phyloP scores from a whole-genome alignment of 257 asterid genomes.

The Cinchona pubescens region DNA sequence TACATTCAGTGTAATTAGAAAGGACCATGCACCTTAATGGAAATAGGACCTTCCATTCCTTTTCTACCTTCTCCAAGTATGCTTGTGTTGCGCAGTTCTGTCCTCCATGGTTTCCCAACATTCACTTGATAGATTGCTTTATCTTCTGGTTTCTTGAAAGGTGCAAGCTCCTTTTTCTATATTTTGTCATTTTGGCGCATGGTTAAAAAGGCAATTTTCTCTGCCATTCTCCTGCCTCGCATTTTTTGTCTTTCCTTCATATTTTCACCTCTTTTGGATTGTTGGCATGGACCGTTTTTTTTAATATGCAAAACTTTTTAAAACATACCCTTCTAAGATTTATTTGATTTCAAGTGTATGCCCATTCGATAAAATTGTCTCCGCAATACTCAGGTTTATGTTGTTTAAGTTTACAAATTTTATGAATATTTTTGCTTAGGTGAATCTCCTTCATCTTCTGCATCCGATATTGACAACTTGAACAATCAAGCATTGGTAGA shows the following conservation, averaged over 20 bases:
- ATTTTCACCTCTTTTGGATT: not conserved
- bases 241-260: not conserved
- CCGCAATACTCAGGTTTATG: not conserved
- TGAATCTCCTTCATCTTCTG: conserved; percentile 96
- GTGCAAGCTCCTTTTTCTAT: not conserved
- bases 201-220: not conserved
- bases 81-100: not conserved
- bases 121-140: not conserved
- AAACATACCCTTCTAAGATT: not conserved
- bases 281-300: not conserved
- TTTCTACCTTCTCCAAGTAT: too few relatives aligned
- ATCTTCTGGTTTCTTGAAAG: conserved; percentile 7
- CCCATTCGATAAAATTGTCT: not conserved
- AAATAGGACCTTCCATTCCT: not conserved
- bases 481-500: conserved; percentile 62
- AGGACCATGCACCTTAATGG: not conserved
- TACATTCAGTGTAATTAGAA: not conserved
- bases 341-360: not conserved
- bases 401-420: conserved; percentile 13
- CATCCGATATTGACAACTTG: conserved; percentile 85
- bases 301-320: not conserved
- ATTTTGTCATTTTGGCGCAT: not conserved
- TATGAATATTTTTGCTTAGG: conserved; percentile 50
- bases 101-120: not conserved
- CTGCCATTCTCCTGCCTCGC: not conserved